Evolutionary conservation across 805 yeast genomes (phyloP), one percentile per base, ranked within the genome.

Genomic region (Barnettozyma vustinii): DNA sequence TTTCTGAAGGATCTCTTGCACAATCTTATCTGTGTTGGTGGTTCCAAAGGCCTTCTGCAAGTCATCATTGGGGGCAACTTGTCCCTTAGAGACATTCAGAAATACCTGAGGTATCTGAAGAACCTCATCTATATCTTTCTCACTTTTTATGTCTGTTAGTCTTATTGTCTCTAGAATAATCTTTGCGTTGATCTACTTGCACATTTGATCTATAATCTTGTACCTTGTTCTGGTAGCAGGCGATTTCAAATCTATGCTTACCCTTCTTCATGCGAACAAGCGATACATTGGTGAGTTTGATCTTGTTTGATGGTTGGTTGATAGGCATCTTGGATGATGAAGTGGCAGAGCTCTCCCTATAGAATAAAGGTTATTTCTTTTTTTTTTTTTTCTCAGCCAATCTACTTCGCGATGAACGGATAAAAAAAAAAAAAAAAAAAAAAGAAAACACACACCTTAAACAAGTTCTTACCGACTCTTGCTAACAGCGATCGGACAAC

Each of bases 71-170:
- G 91, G 82, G 3, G 98, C 98, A 1, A 87, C 91, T 53, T 82
- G 89, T 2, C 99, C 99, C 62, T 94, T 94, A 15, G 96, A 88
- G 0, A 91, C 98, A 61, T 94, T 94, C 33, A 81, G 64, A 60
- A 94, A 94, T 1, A 94, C 96, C 65, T 87, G 96, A n/a, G 90
- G 96, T 46, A 94, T 89, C 65, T 94, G 99, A 35, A 94, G 72
- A 2, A 94, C 99, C 63, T 94, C 99, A 69, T 94, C 98, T 9
- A 94, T 65, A 63, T 94, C 97, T 57, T 88, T 92, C 62, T 94
- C 99, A 7, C 72, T 33, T 8, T 48, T 50, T 41, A 64, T 46
- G 59, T 56, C 40, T 16, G 18, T 9, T n/a, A 16, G 12, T 26
- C 8, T 15, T 7, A 4, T 19, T 26, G 25, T n/a, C 7, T 18